These are phyloP conservation scores for Darksidea phi DNA, from an alignment of 495 filamentous ascomycete species.

Conservation along the genomic window DNA sequence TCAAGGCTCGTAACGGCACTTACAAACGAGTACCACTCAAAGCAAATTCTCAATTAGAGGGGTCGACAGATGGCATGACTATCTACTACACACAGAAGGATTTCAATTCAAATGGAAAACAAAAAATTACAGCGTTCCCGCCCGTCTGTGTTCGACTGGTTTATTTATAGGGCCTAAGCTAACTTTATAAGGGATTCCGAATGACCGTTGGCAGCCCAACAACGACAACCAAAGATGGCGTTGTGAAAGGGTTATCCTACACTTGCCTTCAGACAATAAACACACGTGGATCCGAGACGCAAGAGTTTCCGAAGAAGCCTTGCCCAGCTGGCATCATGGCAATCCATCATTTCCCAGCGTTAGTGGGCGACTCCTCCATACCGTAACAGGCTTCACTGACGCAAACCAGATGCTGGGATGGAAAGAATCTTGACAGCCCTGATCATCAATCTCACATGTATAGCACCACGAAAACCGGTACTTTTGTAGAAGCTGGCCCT, in stretches of 20 bases:
- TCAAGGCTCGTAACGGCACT: not conserved
- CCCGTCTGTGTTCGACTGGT: too few relatives aligned
- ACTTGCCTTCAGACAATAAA: slow-evolving; percentile 21
- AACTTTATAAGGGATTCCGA: not conserved
- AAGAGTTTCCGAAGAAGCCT: slow-evolving; percentile 19
- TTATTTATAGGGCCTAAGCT: too few relatives aligned
- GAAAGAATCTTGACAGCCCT: slow-evolving; percentile 24
- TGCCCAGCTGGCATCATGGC: slow-evolving; percentile 28
- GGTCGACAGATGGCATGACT: not conserved
- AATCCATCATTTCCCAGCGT: not conserved
- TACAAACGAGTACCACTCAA: not conserved
- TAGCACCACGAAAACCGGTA: slow-evolving; percentile 11
- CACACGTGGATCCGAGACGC: slow-evolving; percentile 8
- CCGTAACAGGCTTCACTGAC: not conserved
- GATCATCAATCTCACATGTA: slow-evolving; percentile 42
- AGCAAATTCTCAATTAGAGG: not conserved
- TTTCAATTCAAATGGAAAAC: not conserved
- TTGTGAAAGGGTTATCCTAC: slow-evolving; percentile 21
- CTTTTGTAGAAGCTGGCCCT: slow-evolving; percentile 6
- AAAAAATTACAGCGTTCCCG: not conserved
- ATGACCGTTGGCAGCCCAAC: not conserved
- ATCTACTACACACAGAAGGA: not conserved
- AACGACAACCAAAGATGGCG: slow-evolving; percentile 2
- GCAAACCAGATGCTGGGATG: slow-evolving; percentile 39
- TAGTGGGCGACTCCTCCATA: not conserved